Evolutionary conservation across 441 rosid species (phyloP).

Genomic region (Jatropha multifida): DNA sequence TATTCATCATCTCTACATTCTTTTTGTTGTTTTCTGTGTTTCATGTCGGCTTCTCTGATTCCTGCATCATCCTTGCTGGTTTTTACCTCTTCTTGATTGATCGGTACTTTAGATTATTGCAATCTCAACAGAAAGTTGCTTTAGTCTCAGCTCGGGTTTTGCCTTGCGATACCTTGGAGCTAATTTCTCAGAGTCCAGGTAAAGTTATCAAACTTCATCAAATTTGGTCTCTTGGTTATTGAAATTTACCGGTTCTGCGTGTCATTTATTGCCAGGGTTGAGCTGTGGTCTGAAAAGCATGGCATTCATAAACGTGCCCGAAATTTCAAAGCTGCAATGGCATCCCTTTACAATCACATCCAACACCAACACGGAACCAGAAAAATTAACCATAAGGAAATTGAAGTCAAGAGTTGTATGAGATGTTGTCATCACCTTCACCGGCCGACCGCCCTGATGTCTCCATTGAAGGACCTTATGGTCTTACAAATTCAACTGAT

Average conservation of each 20-base stretch:
- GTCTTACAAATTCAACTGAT: constrained; percentile 35
- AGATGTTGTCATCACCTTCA: constrained; percentile 38
- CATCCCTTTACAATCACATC: constrained; percentile 61
- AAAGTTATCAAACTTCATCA: neutral
- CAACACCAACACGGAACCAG: constrained; percentile 44
- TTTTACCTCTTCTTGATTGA: constrained; percentile 61
- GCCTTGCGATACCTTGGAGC: constrained; percentile 43
- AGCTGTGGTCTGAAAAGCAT: constrained; percentile 43
- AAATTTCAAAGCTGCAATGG: constrained; percentile 61
- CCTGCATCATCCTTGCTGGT: constrained; percentile 51
- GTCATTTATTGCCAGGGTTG: constrained; percentile 28
- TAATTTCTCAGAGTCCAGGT: constrained; percentile 51
- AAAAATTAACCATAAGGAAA: constrained; percentile 49
- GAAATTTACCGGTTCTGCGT: too few relatives aligned
- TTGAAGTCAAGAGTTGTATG: constrained; percentile 44
- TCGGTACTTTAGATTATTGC: constrained; percentile 48
- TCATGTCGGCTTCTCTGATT: constrained; percentile 46
- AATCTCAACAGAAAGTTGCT: constrained; percentile 39
- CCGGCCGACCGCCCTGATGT: constrained; percentile 28
- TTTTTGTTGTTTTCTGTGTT: constrained; percentile 42
- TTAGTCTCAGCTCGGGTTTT: constrained; percentile 48
- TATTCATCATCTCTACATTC: constrained; percentile 51
- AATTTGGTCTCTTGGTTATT: too few relatives aligned
- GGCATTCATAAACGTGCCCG: constrained; percentile 45
- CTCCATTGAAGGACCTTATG: constrained; percentile 68